Evolutionary conservation across 441 rosid species (phyloP).

Genomic region (Gossypium davidsonii): DNA sequence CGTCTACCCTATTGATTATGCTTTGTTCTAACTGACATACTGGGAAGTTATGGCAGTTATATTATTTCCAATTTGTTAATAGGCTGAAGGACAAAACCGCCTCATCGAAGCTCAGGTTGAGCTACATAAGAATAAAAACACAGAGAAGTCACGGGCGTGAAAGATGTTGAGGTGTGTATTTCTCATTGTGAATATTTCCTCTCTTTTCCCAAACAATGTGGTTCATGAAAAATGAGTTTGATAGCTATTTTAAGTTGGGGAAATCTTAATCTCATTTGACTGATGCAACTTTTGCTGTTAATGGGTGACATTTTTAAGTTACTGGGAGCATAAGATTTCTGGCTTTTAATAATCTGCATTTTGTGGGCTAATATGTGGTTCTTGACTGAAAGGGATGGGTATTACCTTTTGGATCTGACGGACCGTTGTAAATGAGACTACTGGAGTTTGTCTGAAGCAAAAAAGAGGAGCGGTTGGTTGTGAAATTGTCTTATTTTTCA

Average conservation of each 20-base stretch:
- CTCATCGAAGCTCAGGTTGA: constrained; percentile 34
- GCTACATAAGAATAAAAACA: constrained; percentile 32
- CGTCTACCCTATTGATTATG: background rate
- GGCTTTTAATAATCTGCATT: background rate
- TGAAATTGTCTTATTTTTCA: background rate
- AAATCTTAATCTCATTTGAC: constrained; percentile 1
- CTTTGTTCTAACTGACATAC: background rate
- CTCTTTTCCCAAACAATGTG: background rate
- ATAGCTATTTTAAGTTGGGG: background rate
- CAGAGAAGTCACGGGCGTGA: constrained; percentile 28
- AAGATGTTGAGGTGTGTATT: constrained; percentile 31
- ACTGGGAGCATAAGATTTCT: constrained; percentile 18
- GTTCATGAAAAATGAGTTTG: background rate
- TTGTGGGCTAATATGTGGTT: background rate
- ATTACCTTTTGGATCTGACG: background rate
- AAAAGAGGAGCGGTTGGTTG: background rate
- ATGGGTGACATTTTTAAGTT: constrained; percentile 22
- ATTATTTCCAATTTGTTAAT: constrained; percentile 12
- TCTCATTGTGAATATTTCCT: constrained; percentile 2
- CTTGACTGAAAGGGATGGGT: background rate
- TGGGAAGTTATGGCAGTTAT: background rate
- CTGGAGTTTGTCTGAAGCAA: background rate
- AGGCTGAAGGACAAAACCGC: constrained; percentile 53
- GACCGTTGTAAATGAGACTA: background rate
- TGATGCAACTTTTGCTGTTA: constrained; percentile 29